Conservation (phyloP, 1,139 yeast species). For the Magnusiomyces fungicola region DNA sequence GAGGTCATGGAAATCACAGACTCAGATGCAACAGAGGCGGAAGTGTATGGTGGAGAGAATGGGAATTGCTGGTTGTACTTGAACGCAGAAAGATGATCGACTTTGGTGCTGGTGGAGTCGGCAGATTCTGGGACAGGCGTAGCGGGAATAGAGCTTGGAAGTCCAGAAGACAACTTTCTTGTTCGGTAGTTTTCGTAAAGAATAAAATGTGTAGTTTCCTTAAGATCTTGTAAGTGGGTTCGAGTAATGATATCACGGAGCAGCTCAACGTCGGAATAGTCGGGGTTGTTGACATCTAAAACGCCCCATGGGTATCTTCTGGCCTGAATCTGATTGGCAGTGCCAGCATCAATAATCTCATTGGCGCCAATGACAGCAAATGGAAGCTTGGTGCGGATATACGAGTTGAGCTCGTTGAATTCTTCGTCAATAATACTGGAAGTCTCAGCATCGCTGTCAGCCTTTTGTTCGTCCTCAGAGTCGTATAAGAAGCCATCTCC, state of each 20-base stretch:
- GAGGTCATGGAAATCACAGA: not conserved
- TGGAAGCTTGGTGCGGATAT: slow-evolving; percentile 68
- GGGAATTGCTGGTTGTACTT: not conserved
- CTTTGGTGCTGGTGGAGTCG: not conserved
- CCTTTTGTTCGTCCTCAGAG: not conserved
- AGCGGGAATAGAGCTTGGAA: not conserved
- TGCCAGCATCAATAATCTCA: slow-evolving; percentile 48
- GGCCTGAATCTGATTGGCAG: slow-evolving; percentile 34
- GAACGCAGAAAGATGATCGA: slow-evolving; percentile 4
- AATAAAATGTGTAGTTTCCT: slow-evolving; percentile 89
- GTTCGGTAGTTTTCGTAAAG: slow-evolving; percentile 92
- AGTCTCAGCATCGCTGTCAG: slow-evolving; percentile 31
- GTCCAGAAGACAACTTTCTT: slow-evolving; percentile 53
- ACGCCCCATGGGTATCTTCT: slow-evolving; percentile 93
- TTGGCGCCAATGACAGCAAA: slow-evolving; percentile 78
- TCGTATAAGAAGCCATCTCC: slow-evolving; percentile 16
- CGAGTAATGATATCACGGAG: slow-evolving; percentile 75
- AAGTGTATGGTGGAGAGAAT: slow-evolving; percentile 8
- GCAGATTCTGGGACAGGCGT: not conserved
- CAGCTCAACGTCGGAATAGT: slow-evolving; percentile 69
- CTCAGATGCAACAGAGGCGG: slow-evolving; percentile 2
- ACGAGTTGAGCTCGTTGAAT: slow-evolving; percentile 56
- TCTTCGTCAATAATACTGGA: slow-evolving; percentile 21
- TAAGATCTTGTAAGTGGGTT: slow-evolving; percentile 84
- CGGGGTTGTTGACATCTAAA: slow-evolving; percentile 79